A percentile compares a stretch with the other conserved stretches of the same genome.
These are phyloP conservation scores for Trebouxia sp. DNA, from an alignment of 139 green algal species.

Conservation along the genomic window DNA sequence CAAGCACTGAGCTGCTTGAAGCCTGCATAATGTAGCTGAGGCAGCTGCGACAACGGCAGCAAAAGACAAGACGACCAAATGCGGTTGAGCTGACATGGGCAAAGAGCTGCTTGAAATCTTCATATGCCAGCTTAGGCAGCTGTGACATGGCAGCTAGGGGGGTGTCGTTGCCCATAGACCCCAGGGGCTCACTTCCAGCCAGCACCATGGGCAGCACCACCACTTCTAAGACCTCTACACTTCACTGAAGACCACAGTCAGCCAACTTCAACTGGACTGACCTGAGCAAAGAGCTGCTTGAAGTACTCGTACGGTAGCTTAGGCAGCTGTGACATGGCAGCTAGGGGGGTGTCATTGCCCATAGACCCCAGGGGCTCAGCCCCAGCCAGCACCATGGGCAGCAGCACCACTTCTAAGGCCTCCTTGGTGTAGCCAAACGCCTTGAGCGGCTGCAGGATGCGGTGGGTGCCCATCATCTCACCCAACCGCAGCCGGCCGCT, in stretches of 20 bases:
- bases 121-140: too few species aligned
- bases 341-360: constrained; percentile 93
- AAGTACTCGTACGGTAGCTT: constrained; percentile 95
- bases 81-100: constrained; percentile 67
- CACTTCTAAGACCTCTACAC: too few species aligned
- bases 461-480: constrained; percentile 11
- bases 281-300: constrained; percentile 97
- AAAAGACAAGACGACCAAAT: too few species aligned
- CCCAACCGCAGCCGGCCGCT: background rate
- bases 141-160: too few species aligned
- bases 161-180: too few species aligned
- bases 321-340: constrained; percentile 75
- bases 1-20: too few species aligned
- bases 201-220: constrained; percentile 91
- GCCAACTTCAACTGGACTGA: constrained; percentile 21
- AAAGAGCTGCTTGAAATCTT: too few species aligned
- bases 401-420: constrained; percentile 87
- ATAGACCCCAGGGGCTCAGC: constrained; percentile 94
- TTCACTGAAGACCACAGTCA: too few species aligned
- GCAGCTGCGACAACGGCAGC: too few species aligned
- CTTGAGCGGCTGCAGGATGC: constrained; percentile 40
- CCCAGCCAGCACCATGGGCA: constrained; percentile 82
- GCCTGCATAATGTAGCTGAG: too few species aligned
- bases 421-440: constrained; percentile 88
- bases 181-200: too few species aligned